Evolutionary conservation across 2,329 filamentous ascomycete species (phyloP).

Genomic region (Calonectria fujianensis): DNA sequence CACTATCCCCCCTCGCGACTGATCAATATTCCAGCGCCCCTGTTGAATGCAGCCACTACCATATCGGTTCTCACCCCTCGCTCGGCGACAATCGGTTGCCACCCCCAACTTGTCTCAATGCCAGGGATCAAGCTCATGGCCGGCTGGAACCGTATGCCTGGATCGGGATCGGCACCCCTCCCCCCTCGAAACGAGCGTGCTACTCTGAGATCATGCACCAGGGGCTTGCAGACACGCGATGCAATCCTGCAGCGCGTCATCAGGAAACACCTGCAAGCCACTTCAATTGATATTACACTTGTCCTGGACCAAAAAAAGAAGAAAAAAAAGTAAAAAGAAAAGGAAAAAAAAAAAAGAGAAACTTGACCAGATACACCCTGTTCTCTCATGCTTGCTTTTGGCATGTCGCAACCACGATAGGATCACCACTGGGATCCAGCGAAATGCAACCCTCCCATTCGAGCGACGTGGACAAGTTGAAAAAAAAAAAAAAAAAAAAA

Average conservation of each 20-base stretch:
- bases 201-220: slow-evolving; percentile 16
- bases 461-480: neutral
- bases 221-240: slow-evolving; percentile 36
- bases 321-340: neutral
- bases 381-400: slow-evolving; percentile 23
- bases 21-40: slow-evolving; percentile 1
- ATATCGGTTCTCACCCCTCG: neutral
- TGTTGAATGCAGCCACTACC: slow-evolving; percentile 17
- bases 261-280: slow-evolving; percentile 40
- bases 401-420: slow-evolving; percentile 12
- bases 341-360: slow-evolving; percentile 1
- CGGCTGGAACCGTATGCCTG: slow-evolving; percentile 23
- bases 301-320: neutral
- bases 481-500: slow-evolving; percentile 27
- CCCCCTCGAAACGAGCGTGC: neutral
- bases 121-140: slow-evolving; percentile 9
- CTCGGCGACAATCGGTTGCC: slow-evolving; percentile 11
- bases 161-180: slow-evolving; percentile 22
- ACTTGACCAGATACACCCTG: neutral
- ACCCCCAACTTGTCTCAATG: slow-evolving; percentile 20
- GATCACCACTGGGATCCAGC: slow-evolving; percentile 31
- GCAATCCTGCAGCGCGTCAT: slow-evolving; percentile 32
- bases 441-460: slow-evolving; percentile 21
- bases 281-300: slow-evolving; percentile 24
- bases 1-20: neutral